A percentile compares a stretch with the other conserved stretches of the same genome.
Evolutionary conservation across 768 basidiomycete genomes (phyloP).

Genomic region (Tricholoma saponaceum): DNA sequence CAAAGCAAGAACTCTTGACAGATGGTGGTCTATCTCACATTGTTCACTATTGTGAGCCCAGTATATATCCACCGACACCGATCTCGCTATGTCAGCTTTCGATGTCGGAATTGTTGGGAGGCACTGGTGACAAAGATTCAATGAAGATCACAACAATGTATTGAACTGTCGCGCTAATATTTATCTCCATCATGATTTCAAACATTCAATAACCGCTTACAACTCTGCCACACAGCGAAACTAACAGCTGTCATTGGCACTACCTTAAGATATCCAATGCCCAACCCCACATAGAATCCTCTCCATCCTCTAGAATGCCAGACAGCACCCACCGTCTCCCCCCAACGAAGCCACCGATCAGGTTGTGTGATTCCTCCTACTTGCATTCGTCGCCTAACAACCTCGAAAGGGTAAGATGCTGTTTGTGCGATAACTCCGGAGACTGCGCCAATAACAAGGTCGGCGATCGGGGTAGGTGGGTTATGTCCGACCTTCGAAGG

Average conservation of each 20-base stretch:
- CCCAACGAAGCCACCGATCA: slow-evolving; percentile 73
- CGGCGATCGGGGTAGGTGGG: slow-evolving; percentile 45
- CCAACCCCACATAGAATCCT: slow-evolving; percentile 89
- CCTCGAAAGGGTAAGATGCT: slow-evolving; percentile 91
- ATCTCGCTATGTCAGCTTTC: too few relatives aligned
- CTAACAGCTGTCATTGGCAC: slow-evolving; percentile 95
- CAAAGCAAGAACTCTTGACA: not conserved
- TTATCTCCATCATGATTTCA: slow-evolving; percentile 21
- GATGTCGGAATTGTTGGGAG: slow-evolving; percentile 5
- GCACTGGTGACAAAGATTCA: slow-evolving; percentile 1
- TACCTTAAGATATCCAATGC: slow-evolving; percentile 91
- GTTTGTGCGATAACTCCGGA: slow-evolving; percentile 87
- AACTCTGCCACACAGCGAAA: slow-evolving; percentile 86
- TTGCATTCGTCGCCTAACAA: slow-evolving; percentile 90
- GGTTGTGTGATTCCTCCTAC: slow-evolving; percentile 83
- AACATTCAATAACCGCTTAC: slow-evolving; percentile 53
- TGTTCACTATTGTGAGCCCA: not conserved
- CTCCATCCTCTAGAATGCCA: slow-evolving; percentile 70
- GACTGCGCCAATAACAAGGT: slow-evolving; percentile 80
- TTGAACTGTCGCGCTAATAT: not conserved
- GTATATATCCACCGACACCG: too few relatives aligned
- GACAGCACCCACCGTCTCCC: slow-evolving; percentile 69
- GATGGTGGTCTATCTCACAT: not conserved
- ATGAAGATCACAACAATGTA: too few relatives aligned
- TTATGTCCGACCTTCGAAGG: slow-evolving; percentile 30